These are phyloP conservation scores for Gaultheria prostrata DNA, from an alignment of 148 eudicot species.

Conservation along the genomic window DNA sequence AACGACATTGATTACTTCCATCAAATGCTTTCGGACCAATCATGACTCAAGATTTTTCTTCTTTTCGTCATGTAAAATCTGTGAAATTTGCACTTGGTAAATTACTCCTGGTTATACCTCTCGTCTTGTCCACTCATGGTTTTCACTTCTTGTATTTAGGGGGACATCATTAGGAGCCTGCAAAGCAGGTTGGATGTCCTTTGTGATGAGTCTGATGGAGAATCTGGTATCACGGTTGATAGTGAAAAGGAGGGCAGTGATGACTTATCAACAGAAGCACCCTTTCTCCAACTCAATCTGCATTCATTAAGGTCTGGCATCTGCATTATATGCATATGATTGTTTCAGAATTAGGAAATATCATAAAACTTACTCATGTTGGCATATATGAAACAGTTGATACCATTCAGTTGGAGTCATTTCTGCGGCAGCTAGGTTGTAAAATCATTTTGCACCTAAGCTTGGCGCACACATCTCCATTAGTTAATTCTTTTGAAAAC, in stretches of 20 bases:
- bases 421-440: background rate
- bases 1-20: background rate
- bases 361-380: background rate
- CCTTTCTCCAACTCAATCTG: constrained; percentile 39
- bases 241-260: constrained; percentile 35
- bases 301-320: constrained; percentile 58
- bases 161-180: constrained; percentile 74
- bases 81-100: background rate
- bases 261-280: constrained; percentile 28
- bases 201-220: constrained; percentile 73
- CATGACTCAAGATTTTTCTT: background rate
- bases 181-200: constrained; percentile 75
- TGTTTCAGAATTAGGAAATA: background rate
- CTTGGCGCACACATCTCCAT: background rate
- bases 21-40: background rate
- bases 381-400: background rate
- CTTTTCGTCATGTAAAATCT: background rate
- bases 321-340: constrained; percentile 1
- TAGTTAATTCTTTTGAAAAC: background rate
- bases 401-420: background rate
- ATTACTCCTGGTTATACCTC: background rate
- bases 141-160: constrained; percentile 42
- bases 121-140: constrained; percentile 3
- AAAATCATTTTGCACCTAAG: constrained; percentile 7
- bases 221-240: constrained; percentile 28